A percentile compares a stretch with the other conserved stretches of the same genome.
Evolutionary conservation across 1,284 basidiomycete genomes (phyloP).

Genomic region (Naganishia sp.): DNA sequence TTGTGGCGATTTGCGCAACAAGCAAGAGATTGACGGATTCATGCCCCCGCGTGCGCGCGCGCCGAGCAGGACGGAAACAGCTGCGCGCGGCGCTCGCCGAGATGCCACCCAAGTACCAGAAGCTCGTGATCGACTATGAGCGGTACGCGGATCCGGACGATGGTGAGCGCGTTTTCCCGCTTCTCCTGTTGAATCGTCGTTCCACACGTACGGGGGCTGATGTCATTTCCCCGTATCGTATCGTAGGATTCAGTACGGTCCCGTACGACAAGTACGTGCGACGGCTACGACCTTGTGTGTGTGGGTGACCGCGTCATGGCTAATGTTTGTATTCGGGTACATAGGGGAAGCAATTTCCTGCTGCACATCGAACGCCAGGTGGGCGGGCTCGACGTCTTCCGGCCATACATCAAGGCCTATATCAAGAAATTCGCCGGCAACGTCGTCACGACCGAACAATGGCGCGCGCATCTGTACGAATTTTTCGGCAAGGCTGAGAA

Average conservation of each 20-base stretch:
- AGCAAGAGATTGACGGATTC: constrained; percentile 61
- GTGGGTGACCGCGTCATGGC: background rate
- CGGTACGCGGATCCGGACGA: constrained; percentile 62
- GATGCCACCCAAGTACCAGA: constrained; percentile 63
- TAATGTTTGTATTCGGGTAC: background rate
- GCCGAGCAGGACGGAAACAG: constrained; percentile 67
- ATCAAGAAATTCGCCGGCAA: constrained; percentile 60
- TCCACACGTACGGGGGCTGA: no score
- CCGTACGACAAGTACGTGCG: constrained; percentile 67
- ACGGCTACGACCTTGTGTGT: no score
- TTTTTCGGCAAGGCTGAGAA: constrained; percentile 65
- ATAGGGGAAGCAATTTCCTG: constrained; percentile 67
- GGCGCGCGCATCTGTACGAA: constrained; percentile 80
- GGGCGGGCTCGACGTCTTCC: constrained; percentile 81
- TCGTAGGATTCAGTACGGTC: constrained; percentile 60
- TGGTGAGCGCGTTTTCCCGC: constrained; percentile 41
- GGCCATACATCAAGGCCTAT: constrained; percentile 71
- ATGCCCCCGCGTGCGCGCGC: no score
- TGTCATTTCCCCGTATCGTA: no score
- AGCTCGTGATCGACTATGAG: constrained; percentile 80
- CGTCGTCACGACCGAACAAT: constrained; percentile 83
- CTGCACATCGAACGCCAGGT: constrained; percentile 70
- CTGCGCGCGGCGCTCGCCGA: constrained; percentile 69
- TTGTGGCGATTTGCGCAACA: background rate
- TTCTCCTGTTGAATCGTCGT: no score